Evolutionary conservation across 768 basidiomycete species (phyloP).

Genomic region (Leccinum longicurvipes): DNA sequence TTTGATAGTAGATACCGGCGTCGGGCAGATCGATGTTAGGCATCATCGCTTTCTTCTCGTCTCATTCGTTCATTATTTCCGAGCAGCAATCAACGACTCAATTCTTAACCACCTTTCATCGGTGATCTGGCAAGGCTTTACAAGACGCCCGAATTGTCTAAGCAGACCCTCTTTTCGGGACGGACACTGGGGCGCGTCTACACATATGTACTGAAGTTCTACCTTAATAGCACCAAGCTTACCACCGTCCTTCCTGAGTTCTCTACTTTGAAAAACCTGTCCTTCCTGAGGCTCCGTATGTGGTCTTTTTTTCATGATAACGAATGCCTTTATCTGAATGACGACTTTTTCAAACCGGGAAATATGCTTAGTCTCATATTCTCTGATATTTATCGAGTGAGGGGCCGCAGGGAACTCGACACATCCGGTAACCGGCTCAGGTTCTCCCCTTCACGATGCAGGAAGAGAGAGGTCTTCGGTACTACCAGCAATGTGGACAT

Average conservation of each 20-base stretch:
- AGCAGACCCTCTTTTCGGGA: constrained; percentile 22
- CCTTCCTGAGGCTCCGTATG: too few relatives aligned
- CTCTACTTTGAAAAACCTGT: too few relatives aligned
- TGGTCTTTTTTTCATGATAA: neutral
- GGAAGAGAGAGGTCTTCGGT: too few relatives aligned
- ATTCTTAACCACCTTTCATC: constrained; percentile 47
- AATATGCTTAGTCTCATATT: constrained; percentile 58
- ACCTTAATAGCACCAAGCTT: too few relatives aligned
- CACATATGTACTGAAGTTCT: too few relatives aligned
- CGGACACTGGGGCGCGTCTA: constrained; percentile 34
- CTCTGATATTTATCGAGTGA: constrained; percentile 59
- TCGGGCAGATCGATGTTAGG: too few relatives aligned
- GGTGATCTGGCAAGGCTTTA: constrained; percentile 45
- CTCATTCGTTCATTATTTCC: too few relatives aligned
- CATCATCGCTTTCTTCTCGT: too few relatives aligned
- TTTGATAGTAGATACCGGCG: too few relatives aligned
- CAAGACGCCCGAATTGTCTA: constrained; percentile 38
- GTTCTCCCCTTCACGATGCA: constrained; percentile 63
- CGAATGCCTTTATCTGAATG: neutral
- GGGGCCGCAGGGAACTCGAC: constrained; percentile 56
- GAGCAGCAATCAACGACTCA: constrained; percentile 41
- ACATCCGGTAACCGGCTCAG: constrained; percentile 54
- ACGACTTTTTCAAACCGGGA: constrained; percentile 37
- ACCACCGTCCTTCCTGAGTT: too few relatives aligned
- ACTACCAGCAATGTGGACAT: too few relatives aligned